A percentile compares a stretch with the other conserved stretches of the same genome.
These are phyloP conservation scores for Gossypium aridum DNA, from an alignment of 441 rosid species.

Conservation along the genomic window DNA sequence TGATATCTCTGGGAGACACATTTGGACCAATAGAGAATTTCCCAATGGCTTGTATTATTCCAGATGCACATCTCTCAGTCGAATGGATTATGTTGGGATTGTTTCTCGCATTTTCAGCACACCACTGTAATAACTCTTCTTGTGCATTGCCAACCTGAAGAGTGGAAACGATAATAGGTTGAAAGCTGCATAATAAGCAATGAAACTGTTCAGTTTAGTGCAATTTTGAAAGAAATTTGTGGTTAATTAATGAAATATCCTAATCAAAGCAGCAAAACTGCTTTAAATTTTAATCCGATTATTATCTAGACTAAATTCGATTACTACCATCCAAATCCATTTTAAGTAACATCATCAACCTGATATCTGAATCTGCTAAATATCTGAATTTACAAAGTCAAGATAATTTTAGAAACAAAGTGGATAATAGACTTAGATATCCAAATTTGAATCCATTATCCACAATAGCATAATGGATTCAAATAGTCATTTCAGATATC, in stretches of 20 bases:
- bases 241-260: neutral
- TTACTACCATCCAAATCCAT: too few species aligned
- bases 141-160: slow-evolving; percentile 43
- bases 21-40: slow-evolving; percentile 39
- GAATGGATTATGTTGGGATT: slow-evolving; percentile 40
- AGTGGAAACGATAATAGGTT: neutral
- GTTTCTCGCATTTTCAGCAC: slow-evolving; percentile 37
- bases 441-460: too few species aligned
- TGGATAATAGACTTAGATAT: too few species aligned
- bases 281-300: too few species aligned
- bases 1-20: slow-evolving; percentile 41
- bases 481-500: too few species aligned
- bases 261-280: too few species aligned
- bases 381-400: too few species aligned
- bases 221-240: neutral
- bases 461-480: too few species aligned
- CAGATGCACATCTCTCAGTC: slow-evolving; percentile 51
- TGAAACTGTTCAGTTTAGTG: neutral
- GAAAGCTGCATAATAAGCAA: neutral
- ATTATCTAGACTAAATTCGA: too few species aligned
- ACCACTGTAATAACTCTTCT: slow-evolving; percentile 47
- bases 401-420: too few species aligned
- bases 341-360: too few species aligned
- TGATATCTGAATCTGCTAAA: too few species aligned
- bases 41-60: slow-evolving; percentile 55